Evolutionary conservation across 805 yeast genomes (phyloP), one percentile per base, ranked within the genome.

Genomic region (Ogataea naganishii): DNA sequence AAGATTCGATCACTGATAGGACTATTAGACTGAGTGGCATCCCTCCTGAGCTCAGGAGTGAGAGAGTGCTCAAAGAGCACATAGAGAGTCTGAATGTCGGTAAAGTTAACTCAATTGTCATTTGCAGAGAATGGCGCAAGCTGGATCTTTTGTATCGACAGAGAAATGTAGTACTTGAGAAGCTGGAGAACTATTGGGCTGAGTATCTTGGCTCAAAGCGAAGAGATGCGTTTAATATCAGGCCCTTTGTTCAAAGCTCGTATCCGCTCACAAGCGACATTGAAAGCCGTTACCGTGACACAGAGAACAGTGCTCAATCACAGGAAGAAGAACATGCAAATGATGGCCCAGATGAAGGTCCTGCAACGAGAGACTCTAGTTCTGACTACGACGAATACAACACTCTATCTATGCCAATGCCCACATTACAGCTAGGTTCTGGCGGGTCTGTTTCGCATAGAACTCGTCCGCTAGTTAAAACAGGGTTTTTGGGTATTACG

Each of bases 21-120:
- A 92, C 97, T 1, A 78, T 92, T 23, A 62, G 89, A 34, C 52
- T 89, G 10, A 75, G 89, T 21, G 97, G 97, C 1, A 84, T 89
- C 4, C 96, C 97, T 0, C 78, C 82, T 0, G 75, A 77, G 26
- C 58, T 88, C 24, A 65, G 96, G 30, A 77, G 74, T 33, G 86
- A 76, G 41, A 65, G 66, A n/a, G 74, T 72, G 10, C 56, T 89
- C 41, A 76, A 72, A 33, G 67, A 74, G 21, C 92, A 84, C 46
- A 76, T 89, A 16, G 92, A 85, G 43, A 67, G 70, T 7, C 60
- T 89, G 21, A 78, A 80, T 18, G 78, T 88, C 20, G 96, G 95
- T 2, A 76, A 72, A 34, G 94, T 89, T 2, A 69, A 77, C 16
- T 68, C 80, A 1, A 69, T 88, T 7, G 77, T 80, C 3, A 74